A percentile compares a stretch with the other conserved stretches of the same genome.
phyloP scores from a whole-genome alignment of 2,329 filamentous ascomycete species.

The Aspergillus pseudonomiae region DNA sequence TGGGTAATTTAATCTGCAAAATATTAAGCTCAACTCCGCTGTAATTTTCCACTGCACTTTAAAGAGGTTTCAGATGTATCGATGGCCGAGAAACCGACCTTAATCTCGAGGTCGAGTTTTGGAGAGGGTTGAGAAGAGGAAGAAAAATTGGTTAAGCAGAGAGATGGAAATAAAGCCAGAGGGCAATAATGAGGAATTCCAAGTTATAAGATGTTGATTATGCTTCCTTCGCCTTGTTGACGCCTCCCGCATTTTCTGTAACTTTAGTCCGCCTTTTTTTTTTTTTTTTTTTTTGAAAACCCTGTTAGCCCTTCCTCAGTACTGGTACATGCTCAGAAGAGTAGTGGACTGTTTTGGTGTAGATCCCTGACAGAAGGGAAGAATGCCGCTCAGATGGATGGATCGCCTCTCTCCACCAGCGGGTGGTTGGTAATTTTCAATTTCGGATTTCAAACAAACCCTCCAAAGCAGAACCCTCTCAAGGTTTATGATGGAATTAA shows the following conservation, averaged over 20 bases:
- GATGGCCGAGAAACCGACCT: constrained; percentile 1
- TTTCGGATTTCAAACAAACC: constrained; percentile 1
- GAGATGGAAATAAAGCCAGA: constrained; percentile 5
- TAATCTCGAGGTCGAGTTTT: background rate
- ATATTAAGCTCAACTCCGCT: constrained; percentile 17
- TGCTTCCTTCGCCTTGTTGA: constrained; percentile 13
- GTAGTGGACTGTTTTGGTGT: constrained; percentile 9
- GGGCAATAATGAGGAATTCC: constrained; percentile 8
- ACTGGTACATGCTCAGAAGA: background rate
- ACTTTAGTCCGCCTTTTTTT: constrained; percentile 5
- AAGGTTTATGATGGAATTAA: background rate
- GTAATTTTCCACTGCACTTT: constrained; percentile 11
- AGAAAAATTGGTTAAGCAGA: background rate
- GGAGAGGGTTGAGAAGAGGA: background rate
- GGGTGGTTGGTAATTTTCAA: constrained; percentile 19
- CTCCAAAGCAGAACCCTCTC: background rate
- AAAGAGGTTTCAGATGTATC: constrained; percentile 4
- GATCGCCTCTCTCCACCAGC: constrained; percentile 10
- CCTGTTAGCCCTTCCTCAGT: background rate
- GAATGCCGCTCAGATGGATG: constrained; percentile 16
- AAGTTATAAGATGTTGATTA: constrained; percentile 11
- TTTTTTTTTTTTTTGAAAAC: constrained; percentile 3
- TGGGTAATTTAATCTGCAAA: constrained; percentile 25
- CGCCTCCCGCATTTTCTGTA: constrained; percentile 16
- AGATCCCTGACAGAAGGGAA: constrained; percentile 22